Percentiles rank a stretch among this genome's conserved stretches.
phyloP scores from a whole-genome alignment of 805 yeast genomes.

The Diddensiella santjacobensis region DNA sequence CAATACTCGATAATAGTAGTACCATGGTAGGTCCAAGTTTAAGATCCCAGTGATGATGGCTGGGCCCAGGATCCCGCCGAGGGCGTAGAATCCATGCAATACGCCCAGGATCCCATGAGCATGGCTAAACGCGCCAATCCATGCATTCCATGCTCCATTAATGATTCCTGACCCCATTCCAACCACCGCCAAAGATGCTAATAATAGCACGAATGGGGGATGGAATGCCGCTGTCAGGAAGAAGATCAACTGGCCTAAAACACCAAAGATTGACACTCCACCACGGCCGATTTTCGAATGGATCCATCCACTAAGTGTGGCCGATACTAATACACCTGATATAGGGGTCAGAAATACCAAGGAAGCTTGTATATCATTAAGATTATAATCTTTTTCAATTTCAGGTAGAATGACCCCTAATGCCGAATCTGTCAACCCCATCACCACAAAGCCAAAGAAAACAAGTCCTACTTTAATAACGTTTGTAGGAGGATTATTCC shows the following conservation, averaged over 20 bases:
- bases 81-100: constrained; percentile 65
- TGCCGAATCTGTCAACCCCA: constrained; percentile 60
- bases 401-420: constrained; percentile 59
- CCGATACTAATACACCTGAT: constrained; percentile 52
- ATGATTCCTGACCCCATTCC: constrained; percentile 57
- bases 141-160: constrained; percentile 55
- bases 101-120: constrained; percentile 57
- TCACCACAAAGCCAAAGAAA: constrained; percentile 38
- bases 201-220: constrained; percentile 42
- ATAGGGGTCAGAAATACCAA: constrained; percentile 49
- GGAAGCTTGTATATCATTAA: constrained; percentile 48
- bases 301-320: constrained; percentile 42
- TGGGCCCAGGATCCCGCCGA: constrained; percentile 69
- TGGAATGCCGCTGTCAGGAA: constrained; percentile 38
- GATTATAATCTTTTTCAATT: constrained; percentile 44
- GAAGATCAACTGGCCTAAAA: constrained; percentile 34
- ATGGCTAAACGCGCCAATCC: constrained; percentile 46
- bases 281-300: constrained; percentile 46
- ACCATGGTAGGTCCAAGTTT: constrained; percentile 48
- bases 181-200: constrained; percentile 36
- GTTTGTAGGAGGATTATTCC: constrained; percentile 21
- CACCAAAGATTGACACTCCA: constrained; percentile 42
- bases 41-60: constrained; percentile 56
- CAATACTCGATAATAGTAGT: constrained; percentile 47
- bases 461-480: constrained; percentile 14